Evolutionary conservation across 2,329 filamentous ascomycete genomes (phyloP).

Genomic region (Scleromitrula shiraiana): DNA sequence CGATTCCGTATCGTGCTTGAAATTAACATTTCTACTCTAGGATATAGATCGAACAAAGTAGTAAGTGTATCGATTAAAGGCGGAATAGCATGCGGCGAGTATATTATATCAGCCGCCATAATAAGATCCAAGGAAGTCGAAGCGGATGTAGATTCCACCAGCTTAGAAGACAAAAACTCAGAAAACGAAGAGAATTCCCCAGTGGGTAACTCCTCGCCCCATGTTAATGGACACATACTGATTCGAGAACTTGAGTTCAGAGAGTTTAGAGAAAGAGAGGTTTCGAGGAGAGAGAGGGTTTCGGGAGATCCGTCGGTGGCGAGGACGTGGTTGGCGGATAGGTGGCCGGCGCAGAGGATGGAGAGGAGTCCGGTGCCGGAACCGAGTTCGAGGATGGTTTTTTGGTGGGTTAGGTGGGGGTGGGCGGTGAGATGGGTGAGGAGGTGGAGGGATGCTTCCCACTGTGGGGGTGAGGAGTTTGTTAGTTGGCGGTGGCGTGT

Average conservation of each 20-base stretch:
- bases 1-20: slow-evolving; percentile 64
- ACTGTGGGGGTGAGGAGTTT: slow-evolving; percentile 29
- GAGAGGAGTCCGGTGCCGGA: slow-evolving; percentile 71
- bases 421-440: slow-evolving; percentile 54
- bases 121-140: slow-evolving; percentile 45
- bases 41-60: slow-evolving; percentile 51
- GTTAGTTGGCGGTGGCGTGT: neutral
- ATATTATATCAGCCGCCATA: slow-evolving; percentile 71
- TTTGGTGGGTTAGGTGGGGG: slow-evolving; percentile 37
- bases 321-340: slow-evolving; percentile 51
- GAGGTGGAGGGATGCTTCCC: slow-evolving; percentile 72
- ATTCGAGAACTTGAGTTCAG: slow-evolving; percentile 35
- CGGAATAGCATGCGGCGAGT: slow-evolving; percentile 57
- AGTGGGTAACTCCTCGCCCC: slow-evolving; percentile 31
- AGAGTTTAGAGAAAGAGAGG: neutral
- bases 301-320: slow-evolving; percentile 69
- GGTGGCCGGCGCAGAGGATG: slow-evolving; percentile 62
- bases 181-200: slow-evolving; percentile 30
- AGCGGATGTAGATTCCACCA: too few relatives aligned
- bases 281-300: slow-evolving; percentile 46
- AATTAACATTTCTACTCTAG: slow-evolving; percentile 52
- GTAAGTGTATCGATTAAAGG: slow-evolving; percentile 56
- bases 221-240: slow-evolving; percentile 47
- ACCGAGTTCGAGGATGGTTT: slow-evolving; percentile 62
- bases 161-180: slow-evolving; percentile 3